These are phyloP conservation scores for Podospora didyma DNA, from an alignment of 495 filamentous ascomycete species.

Conservation along the genomic window DNA sequence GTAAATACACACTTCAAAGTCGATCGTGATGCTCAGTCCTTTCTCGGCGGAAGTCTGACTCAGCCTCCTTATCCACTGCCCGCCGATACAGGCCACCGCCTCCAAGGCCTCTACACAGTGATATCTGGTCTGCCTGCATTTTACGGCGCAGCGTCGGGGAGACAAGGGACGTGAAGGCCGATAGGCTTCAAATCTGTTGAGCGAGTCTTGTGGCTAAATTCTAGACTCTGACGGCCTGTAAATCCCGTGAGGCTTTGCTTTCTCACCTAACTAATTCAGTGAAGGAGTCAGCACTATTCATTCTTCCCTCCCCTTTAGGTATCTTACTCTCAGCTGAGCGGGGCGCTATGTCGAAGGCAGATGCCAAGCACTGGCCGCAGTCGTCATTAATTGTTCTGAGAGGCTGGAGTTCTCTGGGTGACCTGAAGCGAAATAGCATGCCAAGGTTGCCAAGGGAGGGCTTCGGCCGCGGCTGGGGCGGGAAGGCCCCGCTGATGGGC, in stretches of 20 bases:
- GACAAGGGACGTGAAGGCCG: background rate
- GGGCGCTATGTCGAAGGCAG: background rate
- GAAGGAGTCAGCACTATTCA: background rate
- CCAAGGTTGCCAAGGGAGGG: background rate
- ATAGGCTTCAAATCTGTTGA: background rate
- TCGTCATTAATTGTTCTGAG: background rate
- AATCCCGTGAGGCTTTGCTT: background rate
- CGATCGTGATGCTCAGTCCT: background rate
- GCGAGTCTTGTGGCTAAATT: background rate
- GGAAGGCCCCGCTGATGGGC: background rate
- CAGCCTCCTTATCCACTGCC: background rate
- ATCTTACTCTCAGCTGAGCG: background rate
- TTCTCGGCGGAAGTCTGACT: background rate
- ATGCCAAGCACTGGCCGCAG: background rate
- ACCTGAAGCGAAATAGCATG: background rate
- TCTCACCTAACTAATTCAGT: background rate
- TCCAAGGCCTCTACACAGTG: background rate
- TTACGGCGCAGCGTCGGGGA: background rate
- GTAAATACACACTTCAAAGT: background rate
- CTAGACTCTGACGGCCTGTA: background rate
- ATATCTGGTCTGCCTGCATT: background rate
- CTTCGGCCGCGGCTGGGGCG: background rate
- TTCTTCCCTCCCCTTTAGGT: background rate
- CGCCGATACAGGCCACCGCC: background rate
- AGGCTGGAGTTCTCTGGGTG: background rate